Percentiles rank a stretch among this genome's conserved stretches.
These are phyloP conservation scores for Leishmania guyanensis DNA, from an alignment of 208 protist species.

Conservation along the genomic window DNA sequence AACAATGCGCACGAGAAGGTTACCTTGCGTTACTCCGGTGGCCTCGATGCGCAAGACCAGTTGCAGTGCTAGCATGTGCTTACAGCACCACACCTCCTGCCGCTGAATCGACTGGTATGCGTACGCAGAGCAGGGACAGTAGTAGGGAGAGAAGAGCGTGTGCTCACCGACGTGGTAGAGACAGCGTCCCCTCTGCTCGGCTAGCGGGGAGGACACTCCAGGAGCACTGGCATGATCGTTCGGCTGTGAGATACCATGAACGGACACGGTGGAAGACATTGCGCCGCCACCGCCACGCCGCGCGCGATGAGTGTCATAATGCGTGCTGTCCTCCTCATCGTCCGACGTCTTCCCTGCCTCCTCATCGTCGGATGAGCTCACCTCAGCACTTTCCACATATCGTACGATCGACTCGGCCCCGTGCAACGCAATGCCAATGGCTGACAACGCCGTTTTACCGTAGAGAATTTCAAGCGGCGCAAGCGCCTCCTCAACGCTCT, in stretches of 20 bases:
- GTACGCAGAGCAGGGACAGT: slow-evolving; percentile 84
- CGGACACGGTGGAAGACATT: neutral
- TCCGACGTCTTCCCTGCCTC: neutral
- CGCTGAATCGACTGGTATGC: slow-evolving; percentile 72
- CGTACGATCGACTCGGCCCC: slow-evolving; percentile 63
- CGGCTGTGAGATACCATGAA: neutral
- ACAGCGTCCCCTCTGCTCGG: slow-evolving; percentile 28
- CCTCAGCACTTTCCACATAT: slow-evolving; percentile 42
- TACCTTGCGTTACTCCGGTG: slow-evolving; percentile 53
- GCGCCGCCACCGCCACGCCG: neutral
- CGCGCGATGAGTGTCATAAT: neutral
- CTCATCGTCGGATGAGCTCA: neutral
- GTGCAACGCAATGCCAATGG: slow-evolving; percentile 78
- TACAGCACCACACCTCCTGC: slow-evolving; percentile 78
- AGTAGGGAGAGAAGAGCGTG: slow-evolving; percentile 72
- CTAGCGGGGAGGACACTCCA: neutral
- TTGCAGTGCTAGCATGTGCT: slow-evolving; percentile 82
- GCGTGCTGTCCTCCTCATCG: neutral
- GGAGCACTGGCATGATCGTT: neutral
- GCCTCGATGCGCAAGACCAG: slow-evolving; percentile 62
- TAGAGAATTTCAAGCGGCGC: slow-evolving; percentile 77
- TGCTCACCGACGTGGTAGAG: slow-evolving; percentile 83
- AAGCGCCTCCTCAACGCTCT: slow-evolving; percentile 52
- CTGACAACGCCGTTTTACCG: slow-evolving; percentile 75
- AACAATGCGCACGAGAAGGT: slow-evolving; percentile 45